These are phyloP conservation scores for Sarcocystis neurona DNA, from an alignment of 169 alveolate genomes.

Conservation along the genomic window DNA sequence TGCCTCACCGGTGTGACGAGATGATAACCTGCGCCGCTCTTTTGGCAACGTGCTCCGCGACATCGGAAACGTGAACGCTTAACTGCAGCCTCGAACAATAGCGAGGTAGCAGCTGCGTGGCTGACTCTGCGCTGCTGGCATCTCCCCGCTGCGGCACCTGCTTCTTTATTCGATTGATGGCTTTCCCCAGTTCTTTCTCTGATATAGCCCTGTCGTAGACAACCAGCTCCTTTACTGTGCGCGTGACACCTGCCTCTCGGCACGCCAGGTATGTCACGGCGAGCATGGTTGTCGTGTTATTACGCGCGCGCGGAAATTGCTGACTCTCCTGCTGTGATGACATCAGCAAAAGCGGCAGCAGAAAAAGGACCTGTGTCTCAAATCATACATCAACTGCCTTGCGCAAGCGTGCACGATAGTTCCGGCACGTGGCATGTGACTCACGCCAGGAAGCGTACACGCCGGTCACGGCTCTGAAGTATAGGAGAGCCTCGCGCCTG, in stretches of 20 bases:
- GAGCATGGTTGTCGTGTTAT: slow-evolving; percentile 66
- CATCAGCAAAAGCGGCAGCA: not conserved
- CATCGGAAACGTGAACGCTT: slow-evolving; percentile 70
- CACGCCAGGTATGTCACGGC: slow-evolving; percentile 88
- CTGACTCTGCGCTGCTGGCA: slow-evolving; percentile 66
- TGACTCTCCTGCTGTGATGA: not conserved
- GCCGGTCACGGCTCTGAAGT: too few relatives aligned
- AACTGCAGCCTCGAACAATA: slow-evolving; percentile 70
- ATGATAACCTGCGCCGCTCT: slow-evolving; percentile 68
- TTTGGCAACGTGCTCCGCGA: slow-evolving; percentile 73
- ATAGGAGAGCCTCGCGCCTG: too few relatives aligned
- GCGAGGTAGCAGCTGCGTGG: slow-evolving; percentile 72
- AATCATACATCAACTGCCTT: too few relatives aligned
- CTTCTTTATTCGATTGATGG: slow-evolving; percentile 84
- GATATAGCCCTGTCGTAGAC: slow-evolving; percentile 81
- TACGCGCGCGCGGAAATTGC: not conserved
- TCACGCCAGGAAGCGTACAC: too few relatives aligned
- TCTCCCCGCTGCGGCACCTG: slow-evolving; percentile 69
- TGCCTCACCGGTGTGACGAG: slow-evolving; percentile 66
- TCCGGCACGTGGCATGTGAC: too few relatives aligned
- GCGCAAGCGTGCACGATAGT: too few relatives aligned
- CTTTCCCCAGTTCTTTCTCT: slow-evolving; percentile 84
- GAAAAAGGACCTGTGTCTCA: too few relatives aligned
- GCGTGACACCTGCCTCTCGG: slow-evolving; percentile 86
- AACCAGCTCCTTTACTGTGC: slow-evolving; percentile 83